These are phyloP conservation scores for Phytopythium delawarense DNA, from an alignment of 352 stramenopile species.

Conservation along the genomic window DNA sequence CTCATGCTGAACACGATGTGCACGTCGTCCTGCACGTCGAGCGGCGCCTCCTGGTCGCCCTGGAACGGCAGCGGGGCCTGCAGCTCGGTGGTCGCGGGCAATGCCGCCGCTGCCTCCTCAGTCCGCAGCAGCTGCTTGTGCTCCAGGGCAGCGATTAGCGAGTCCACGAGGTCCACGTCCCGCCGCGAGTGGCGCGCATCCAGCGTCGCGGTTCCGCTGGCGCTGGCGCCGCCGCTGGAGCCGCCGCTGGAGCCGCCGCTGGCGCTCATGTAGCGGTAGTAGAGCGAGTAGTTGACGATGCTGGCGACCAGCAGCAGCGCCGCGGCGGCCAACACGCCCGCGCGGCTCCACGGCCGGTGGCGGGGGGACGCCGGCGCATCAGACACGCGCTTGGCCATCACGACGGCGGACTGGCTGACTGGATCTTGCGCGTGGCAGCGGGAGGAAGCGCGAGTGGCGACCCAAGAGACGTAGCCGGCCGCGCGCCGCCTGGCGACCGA, in stretches of 20 bases:
- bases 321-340: conserved; percentile 1
- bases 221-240: background rate
- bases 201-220: background rate
- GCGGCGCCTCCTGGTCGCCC: no score
- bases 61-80: background rate
- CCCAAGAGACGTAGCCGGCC: no score
- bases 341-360: conserved; percentile 1
- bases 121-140: background rate
- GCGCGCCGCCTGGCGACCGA: no score
- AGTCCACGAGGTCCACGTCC: conserved; percentile 1
- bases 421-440: background rate
- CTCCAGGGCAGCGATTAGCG: background rate
- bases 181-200: no score
- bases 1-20: conserved; percentile 58
- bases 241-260: no score
- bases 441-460: background rate
- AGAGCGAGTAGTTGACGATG: background rate
- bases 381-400: background rate
- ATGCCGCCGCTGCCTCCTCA: background rate
- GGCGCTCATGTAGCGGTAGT: conserved; percentile 1
- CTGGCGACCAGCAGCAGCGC: conserved; percentile 17
- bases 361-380: background rate
- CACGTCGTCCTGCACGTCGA: conserved; percentile 25
- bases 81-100: background rate
- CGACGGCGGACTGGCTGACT: background rate